Evolutionary conservation across 164 flowering plant genomes (phyloP).

Genomic region (Magnolia sinica): DNA sequence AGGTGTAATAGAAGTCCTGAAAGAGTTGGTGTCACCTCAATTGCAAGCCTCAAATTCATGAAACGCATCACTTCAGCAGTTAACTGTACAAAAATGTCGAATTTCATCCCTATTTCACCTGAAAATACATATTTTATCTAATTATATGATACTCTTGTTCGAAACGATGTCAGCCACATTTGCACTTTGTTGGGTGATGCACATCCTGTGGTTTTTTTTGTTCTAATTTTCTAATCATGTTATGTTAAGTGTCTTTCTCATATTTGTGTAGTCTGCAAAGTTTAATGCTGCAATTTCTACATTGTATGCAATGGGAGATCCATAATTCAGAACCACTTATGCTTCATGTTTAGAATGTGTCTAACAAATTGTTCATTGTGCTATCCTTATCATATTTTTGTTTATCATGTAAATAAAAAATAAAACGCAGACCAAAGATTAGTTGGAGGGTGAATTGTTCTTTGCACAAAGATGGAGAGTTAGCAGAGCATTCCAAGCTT

Average conservation of each 20-base stretch:
- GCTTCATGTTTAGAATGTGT: background rate
- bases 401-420: no score
- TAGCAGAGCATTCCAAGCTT: no score
- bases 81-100: background rate
- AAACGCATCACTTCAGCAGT: constrained; percentile 1
- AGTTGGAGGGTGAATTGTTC: no score
- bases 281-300: background rate
- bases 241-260: background rate
- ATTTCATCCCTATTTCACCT: background rate
- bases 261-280: background rate
- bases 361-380: background rate
- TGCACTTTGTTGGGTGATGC: background rate
- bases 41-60: constrained; percentile 1
- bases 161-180: background rate
- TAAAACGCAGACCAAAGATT: no score
- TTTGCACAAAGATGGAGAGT: no score
- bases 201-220: background rate
- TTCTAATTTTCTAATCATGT: background rate
- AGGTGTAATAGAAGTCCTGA: constrained; percentile 9
- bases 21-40: background rate
- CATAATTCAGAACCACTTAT: background rate
- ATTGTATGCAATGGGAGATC: background rate
- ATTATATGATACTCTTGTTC: background rate
- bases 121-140: background rate
- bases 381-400: no score